These are phyloP conservation scores for Peziza echinospora DNA, from an alignment of 495 filamentous ascomycete genomes.

Conservation along the genomic window DNA sequence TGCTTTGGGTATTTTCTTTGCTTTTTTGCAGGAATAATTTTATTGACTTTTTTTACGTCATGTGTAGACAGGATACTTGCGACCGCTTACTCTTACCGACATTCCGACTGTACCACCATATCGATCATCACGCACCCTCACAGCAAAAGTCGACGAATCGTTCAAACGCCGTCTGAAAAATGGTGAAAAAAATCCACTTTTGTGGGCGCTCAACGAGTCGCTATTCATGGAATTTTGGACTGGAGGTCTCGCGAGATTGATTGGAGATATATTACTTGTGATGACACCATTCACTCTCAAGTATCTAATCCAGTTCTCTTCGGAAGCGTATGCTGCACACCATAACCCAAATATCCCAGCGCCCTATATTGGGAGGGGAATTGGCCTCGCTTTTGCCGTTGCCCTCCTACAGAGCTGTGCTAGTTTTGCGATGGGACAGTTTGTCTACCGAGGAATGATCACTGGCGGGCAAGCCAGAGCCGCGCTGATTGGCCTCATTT, in stretches of 20 bases:
- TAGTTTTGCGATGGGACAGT: constrained; percentile 55
- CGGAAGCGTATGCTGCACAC: constrained; percentile 45
- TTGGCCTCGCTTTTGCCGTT: constrained; percentile 57
- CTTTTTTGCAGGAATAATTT: too few relatives aligned
- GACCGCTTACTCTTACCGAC: not conserved
- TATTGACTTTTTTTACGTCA: too few relatives aligned
- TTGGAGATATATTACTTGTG: constrained; percentile 34
- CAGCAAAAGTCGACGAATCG: constrained; percentile 37
- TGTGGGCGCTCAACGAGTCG: constrained; percentile 68
- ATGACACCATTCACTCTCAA: constrained; percentile 31
- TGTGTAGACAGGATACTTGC: not conserved
- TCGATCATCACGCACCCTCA: constrained; percentile 23
- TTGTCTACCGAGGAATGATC: constrained; percentile 62
- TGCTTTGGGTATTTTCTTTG: too few relatives aligned
- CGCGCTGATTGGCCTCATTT: constrained; percentile 52
- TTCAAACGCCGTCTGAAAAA: constrained; percentile 43
- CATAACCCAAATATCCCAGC: constrained; percentile 24
- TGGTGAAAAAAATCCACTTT: constrained; percentile 51
- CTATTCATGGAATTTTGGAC: constrained; percentile 71
- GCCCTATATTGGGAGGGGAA: constrained; percentile 41
- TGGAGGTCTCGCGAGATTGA: constrained; percentile 55
- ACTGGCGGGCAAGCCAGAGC: constrained; percentile 56
- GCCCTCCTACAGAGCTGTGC: constrained; percentile 53
- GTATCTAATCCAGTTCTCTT: constrained; percentile 55
- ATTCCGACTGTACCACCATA: not conserved